Evolutionary conservation across 163 green algal genomes (phyloP).

Genomic region (Chlorella variabilis): DNA sequence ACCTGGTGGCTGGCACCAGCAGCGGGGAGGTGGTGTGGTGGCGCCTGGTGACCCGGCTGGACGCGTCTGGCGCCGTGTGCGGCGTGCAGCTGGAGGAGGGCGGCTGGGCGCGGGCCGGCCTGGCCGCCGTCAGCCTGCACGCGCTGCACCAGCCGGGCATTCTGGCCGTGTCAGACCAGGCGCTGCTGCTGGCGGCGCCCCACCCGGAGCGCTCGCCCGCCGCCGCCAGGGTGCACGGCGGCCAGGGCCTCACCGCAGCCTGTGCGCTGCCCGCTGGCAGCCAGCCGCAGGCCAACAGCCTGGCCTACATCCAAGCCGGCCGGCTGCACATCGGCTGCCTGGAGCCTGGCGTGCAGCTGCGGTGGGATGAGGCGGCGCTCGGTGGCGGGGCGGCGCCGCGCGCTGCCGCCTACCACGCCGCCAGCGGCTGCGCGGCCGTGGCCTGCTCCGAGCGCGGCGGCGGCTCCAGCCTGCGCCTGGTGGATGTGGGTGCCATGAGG

Average conservation of each 20-base stretch:
- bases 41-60: not conserved
- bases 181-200: not conserved
- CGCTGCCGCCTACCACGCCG: not conserved
- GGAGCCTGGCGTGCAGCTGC: not conserved
- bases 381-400: not conserved
- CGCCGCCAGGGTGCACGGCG: conserved; percentile 17
- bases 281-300: conserved; percentile 2
- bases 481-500: not conserved
- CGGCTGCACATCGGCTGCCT: conserved; percentile 17
- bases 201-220: not conserved
- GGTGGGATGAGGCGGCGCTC: conserved; percentile 25
- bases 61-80: not conserved
- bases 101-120: conserved; percentile 16
- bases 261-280: not conserved
- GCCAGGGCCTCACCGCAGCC: conserved; percentile 1
- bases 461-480: conserved; percentile 24
- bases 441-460: conserved; percentile 3
- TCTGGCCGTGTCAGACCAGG: conserved; percentile 25
- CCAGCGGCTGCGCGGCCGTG: conserved; percentile 18
- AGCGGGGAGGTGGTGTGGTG: conserved; percentile 26
- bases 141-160: not conserved
- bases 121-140: conserved; percentile 23
- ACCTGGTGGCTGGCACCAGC: conserved; percentile 27
- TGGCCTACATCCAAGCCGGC: conserved; percentile 19
- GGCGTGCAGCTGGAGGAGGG: not conserved